Evolutionary conservation across 2,329 filamentous ascomycete genomes (phyloP), one percentile per base, ranked within the genome.

Genomic region (Alternaria brassicae): DNA sequence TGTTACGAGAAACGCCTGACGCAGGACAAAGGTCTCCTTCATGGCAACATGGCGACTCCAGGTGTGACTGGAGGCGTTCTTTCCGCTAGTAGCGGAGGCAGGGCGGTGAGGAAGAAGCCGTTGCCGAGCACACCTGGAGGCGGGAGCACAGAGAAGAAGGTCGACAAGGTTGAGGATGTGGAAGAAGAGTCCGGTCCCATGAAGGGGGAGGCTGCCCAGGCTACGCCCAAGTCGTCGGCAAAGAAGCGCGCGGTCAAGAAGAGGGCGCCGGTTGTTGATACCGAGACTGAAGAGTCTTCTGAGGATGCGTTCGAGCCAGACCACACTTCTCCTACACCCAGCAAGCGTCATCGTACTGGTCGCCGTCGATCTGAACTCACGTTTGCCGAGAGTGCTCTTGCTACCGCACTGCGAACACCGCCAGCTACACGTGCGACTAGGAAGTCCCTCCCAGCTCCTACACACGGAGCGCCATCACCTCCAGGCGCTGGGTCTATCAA

Each of bases 11-110:
- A 37, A 27, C 56, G 66, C 9, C 41, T 62, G 27, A 48, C 27
- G 19, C 42, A 47, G 2, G 63, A 63, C 1, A 55, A 53, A n/a
- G 66, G 65, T 2, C 32, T 74, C 21, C 45, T 61, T 7, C 74
- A 76, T 51, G 72, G 72, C 1, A 72, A 69, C 8, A 58, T 70
- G 49, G 39, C 50, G 41, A 57, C 54, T 5, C 48, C 42, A 10
- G 36, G 37, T 28, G 19, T 32, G 19, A 21, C 25, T 19, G 45
- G 25, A n/a, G n/a, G 8, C 10, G 23, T 23, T 2, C 4, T 10
- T 3, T n/a, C 27, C 12, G 19, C 40, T 13, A 37, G 34, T 10
- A 34, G 19, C 10, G 47, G 12, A 27, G 19, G 36, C 3, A 49
- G 56, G 8, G 41, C 49, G 1, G 28, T 52, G 17, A 60, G 62